Evolutionary conservation across 371 early-diverging fungal genomes (phyloP).

Genomic region (Apophysomyces ossiformis): DNA sequence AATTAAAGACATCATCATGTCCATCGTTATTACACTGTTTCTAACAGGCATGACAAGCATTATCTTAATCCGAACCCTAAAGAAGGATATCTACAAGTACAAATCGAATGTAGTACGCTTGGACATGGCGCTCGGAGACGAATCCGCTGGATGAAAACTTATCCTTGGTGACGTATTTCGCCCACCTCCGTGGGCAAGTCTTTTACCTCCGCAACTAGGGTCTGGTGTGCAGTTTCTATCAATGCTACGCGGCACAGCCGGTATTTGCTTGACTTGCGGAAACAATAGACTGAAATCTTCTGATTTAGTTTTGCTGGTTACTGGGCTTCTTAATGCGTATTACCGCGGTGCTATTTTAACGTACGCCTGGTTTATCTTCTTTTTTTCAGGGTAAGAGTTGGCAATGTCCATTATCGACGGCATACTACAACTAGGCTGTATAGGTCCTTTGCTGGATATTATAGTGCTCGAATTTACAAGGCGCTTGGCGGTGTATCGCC

Average conservation of each 20-base stretch:
- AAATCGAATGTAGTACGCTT: constrained; percentile 59
- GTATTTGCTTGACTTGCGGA: constrained; percentile 15
- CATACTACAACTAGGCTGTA: background rate
- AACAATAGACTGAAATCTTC: background rate
- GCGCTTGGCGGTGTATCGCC: constrained; percentile 77
- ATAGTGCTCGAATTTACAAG: constrained; percentile 78
- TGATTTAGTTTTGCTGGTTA: constrained; percentile 63
- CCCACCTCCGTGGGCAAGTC: constrained; percentile 61
- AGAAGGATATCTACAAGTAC: constrained; percentile 88
- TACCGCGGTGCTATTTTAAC: constrained; percentile 77
- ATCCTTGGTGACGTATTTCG: constrained; percentile 91
- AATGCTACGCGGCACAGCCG: constrained; percentile 54
- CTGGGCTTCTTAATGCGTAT: constrained; percentile 84
- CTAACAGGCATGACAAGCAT: constrained; percentile 88
- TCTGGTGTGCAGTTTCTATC: constrained; percentile 77
- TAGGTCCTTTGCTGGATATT: constrained; percentile 72
- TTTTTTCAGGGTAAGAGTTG: constrained; percentile 65
- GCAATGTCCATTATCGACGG: constrained; percentile 21
- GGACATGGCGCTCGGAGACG: constrained; percentile 76
- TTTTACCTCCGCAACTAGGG: constrained; percentile 77
- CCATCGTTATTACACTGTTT: constrained; percentile 71
- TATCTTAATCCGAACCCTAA: constrained; percentile 82
- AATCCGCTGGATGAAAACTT: constrained; percentile 89
- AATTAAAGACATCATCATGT: constrained; percentile 12
- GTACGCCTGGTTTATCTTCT: constrained; percentile 70